Percentiles rank a stretch among this genome's conserved stretches.
phyloP scores from a whole-genome alignment of 371 early-diverging fungal species.

The Apophysomyces ossiformis region DNA sequence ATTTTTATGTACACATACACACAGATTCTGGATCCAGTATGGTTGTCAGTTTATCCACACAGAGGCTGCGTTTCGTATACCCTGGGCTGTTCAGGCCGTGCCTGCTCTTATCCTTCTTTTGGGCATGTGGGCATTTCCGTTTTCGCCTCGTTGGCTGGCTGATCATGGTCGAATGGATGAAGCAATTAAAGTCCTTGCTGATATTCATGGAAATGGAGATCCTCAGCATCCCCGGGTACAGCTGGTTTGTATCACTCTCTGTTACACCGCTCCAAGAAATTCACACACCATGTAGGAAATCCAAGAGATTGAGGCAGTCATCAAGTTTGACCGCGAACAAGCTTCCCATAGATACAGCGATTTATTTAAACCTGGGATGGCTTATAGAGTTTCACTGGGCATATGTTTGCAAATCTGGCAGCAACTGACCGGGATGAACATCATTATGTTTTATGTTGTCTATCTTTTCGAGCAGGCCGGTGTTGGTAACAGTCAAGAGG shows the following conservation, averaged over 20 bases:
- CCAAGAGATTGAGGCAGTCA: conserved; percentile 65
- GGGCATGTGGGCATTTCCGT: conserved; percentile 76
- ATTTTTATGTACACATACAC: neutral
- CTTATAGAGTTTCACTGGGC: conserved; percentile 67
- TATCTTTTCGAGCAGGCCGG: conserved; percentile 69
- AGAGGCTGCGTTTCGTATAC: conserved; percentile 73
- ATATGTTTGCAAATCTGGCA: conserved; percentile 69
- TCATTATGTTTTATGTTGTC: conserved; percentile 74
- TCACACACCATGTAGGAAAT: conserved; percentile 52
- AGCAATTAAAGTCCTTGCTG: conserved; percentile 68
- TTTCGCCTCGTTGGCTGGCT: conserved; percentile 89
- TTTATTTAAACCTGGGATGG: conserved; percentile 60
- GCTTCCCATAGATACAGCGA: conserved; percentile 72
- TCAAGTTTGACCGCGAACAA: conserved; percentile 68
- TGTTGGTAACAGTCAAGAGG: conserved; percentile 41
- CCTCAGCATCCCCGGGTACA: conserved; percentile 52
- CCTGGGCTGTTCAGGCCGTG: conserved; percentile 83
- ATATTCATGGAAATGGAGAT: conserved; percentile 67
- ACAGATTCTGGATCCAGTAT: conserved; percentile 32
- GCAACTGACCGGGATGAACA: conserved; percentile 80
- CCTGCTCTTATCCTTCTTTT: conserved; percentile 72
- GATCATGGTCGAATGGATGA: conserved; percentile 68
- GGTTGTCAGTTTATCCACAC: conserved; percentile 19
- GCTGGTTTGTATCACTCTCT: conserved; percentile 2
- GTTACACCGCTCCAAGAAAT: neutral